Percentiles rank a stretch among this genome's conserved stretches.
Conservation (phyloP, 2,329 filamentous ascomycete species). For the Aspergillus candidus region DNA sequence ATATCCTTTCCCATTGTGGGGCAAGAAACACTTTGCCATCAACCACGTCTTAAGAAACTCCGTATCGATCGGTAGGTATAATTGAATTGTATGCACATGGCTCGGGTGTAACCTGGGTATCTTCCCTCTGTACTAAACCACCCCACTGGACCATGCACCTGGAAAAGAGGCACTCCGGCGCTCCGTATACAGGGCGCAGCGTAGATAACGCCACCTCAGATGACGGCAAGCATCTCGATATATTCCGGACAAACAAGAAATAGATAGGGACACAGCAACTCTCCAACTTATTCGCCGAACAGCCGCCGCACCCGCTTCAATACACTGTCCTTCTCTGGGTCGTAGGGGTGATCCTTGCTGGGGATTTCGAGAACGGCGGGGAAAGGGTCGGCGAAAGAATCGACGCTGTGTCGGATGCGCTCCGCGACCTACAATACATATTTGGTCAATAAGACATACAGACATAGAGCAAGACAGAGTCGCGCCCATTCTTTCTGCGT, state of each 20-base stretch:
- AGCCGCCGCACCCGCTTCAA: constrained; percentile 74
- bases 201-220: no score
- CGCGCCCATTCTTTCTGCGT: no score
- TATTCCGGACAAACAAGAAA: background rate
- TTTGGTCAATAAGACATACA: background rate
- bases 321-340: constrained; percentile 98
- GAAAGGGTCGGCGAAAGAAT: constrained; percentile 89
- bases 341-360: constrained; percentile 97
- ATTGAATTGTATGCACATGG: constrained; percentile 6
- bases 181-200: no score
- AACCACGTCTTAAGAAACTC: no score
- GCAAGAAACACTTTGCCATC: no score
- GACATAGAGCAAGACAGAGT: background rate
- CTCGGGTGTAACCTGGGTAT: constrained; percentile 13
- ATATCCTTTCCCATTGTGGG: no score
- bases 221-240: background rate
- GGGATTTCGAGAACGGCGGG: constrained; percentile 95
- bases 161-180: no score
- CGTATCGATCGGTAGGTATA: background rate
- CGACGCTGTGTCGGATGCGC: constrained; percentile 82
- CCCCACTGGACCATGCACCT: background rate
- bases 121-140: constrained; percentile 6
- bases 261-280: background rate
- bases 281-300: constrained; percentile 51
- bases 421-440: constrained; percentile 67